Base-by-base conservation (phyloP, 2,329 filamentous ascomycete species). In the Cordyceps pruinosa region DNA sequence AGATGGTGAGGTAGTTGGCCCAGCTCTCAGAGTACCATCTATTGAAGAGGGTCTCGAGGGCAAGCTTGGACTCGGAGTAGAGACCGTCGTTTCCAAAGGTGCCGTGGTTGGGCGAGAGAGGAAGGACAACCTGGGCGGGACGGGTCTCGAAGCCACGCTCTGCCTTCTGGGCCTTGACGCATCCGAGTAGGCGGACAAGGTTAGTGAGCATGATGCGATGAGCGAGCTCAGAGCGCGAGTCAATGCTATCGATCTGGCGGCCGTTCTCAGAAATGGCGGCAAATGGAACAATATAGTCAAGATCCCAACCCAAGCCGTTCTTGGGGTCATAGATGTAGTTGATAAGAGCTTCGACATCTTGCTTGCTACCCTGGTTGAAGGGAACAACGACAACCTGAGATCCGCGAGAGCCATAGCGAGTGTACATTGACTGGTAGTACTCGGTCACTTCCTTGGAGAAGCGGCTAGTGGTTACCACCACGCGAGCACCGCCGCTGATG, bases 131-230 rank as follows among this genome's bases (percentile, higher is more conserved):
- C 73, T 99, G 94, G 26, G 94, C 94, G 49, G 94, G 94, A 39
- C 94, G 89, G 34, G 94, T 99, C 77, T 96, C 91, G 67, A 94
- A 96, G 58, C 89, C 90, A 64, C 89, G 86, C 63, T 87, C 82
- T 28, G 87, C 81, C 80, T 99, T 99, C 72, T 97, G 89, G 6
- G 85, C 75, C 82, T 97, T 99, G 75, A 99, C 87, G 62, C 78
- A 85, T 65, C 94, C 94, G 56, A 99, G 81, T 60, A 99, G 86
- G 65, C 94, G 90, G 62, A 97, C 79, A 10, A 99, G 80, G 74
- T 99, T 99, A 68, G 94, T 99, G 72, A 99, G 79, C 94, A 99
- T 97, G 77, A 99, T 97, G 63, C 94, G 90, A 73, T 99, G 94
- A 64, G 94, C 94, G 62, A 99, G 85, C 77, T 99, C 94, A 15